Evolutionary conservation across 495 filamentous ascomycete genomes (phyloP).

Genomic region (Penicillium arizonense): DNA sequence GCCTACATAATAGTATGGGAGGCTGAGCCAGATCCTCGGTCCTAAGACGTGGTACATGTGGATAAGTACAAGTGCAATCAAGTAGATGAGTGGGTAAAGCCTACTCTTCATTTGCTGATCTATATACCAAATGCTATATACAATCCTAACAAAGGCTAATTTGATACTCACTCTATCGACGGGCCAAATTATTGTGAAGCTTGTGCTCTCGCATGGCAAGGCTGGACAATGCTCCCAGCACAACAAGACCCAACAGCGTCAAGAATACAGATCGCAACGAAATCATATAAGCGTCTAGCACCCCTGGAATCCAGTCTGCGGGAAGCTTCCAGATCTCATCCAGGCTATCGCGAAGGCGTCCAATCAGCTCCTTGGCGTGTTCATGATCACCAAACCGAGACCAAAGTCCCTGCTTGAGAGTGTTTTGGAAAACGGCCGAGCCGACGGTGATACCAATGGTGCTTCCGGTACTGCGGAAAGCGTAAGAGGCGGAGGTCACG

Average conservation of each 20-base stretch:
- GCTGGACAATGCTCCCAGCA: conserved; percentile 58
- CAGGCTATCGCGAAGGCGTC: conserved; percentile 67
- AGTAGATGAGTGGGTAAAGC: no score
- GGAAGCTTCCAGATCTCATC: conserved; percentile 72
- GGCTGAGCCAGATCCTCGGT: no score
- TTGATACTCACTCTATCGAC: conserved; percentile 26
- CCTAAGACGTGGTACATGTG: no score
- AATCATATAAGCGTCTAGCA: conserved; percentile 71
- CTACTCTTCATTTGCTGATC: neutral
- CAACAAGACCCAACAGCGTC: conserved; percentile 58
- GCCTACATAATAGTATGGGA: no score
- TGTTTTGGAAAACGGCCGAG: conserved; percentile 77
- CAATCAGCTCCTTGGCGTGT: conserved; percentile 66
- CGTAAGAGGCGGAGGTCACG: conserved; percentile 79
- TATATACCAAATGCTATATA: neutral
- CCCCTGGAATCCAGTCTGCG: conserved; percentile 64
- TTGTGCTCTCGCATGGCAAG: conserved; percentile 76
- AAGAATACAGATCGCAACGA: conserved; percentile 76
- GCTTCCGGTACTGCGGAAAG: conserved; percentile 76
- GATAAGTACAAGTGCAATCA: no score
- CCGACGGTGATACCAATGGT: conserved; percentile 82
- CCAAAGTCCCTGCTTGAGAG: conserved; percentile 56
- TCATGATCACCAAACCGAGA: conserved; percentile 63
- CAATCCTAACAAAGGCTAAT: neutral
- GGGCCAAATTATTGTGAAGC: conserved; percentile 69